Evolutionary conservation across 2,329 filamentous ascomycete species (phyloP), one percentile per base, ranked within the genome.

Genomic region (Phialophora chinensis): DNA sequence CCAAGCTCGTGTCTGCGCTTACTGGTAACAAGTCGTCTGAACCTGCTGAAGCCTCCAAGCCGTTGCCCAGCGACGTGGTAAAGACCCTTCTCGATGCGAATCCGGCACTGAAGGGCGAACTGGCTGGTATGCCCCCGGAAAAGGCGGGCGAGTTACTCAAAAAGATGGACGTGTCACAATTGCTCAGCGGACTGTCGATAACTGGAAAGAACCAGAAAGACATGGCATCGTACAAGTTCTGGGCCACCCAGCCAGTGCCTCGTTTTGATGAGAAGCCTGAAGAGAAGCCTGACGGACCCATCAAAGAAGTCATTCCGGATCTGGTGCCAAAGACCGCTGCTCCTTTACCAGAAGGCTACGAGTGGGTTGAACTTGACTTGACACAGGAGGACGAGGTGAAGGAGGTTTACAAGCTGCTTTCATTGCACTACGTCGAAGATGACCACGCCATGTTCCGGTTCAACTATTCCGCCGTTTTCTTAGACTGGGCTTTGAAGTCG

Each of bases 221-320:
- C 76, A 97, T 97, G 92, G 93, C 90, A 6, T 91, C 90, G 66
- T 97, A 98, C 85, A 97, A 96, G 80, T 99, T 99, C 82, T 99
- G 95, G 95, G 89, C 92, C 78, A 99, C 95, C 55, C 95, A 99
- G 79, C 95, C 95, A 0, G 95, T 99, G 66, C 91, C 91, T 59
- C 90, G 89, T 75, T 97, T 98, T 75, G 80, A 82, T 60, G 81
- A 84, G 82, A 89, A 77, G 79, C 83, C 66, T 73, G 81, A 85
- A 60, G 80, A 83, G 66, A 81, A 84, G 69, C 83, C 88, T 69
- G 93, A 98, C 74, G 95, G 95, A 0, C 92, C 93, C 0, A 91
- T 99, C 76, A 91, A 90, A 80, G 81, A 89, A 20, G 91, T 94
- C 74, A 90, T 90, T 66, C 85, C 91, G 17, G 92, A 93, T 38